Conservation (phyloP, 345 rosid genomes). For the Arabis hirsuta region DNA sequence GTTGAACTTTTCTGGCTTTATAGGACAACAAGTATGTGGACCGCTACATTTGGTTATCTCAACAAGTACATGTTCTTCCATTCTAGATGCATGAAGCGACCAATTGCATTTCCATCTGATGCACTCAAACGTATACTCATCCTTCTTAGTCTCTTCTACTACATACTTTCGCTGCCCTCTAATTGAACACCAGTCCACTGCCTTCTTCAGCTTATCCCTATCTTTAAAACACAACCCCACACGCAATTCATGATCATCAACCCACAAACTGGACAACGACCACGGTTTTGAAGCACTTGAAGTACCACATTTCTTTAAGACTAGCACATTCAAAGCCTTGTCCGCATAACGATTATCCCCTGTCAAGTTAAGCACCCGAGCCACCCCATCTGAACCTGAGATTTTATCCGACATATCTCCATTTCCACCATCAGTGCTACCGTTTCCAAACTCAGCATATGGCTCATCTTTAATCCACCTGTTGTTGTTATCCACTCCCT, state of each 20-base stretch:
- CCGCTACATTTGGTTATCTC: background rate
- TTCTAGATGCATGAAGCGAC: background rate
- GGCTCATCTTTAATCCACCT: too few species aligned
- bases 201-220: constrained; percentile 4
- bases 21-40: background rate
- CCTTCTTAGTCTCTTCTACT: background rate
- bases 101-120: background rate
- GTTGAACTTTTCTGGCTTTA: too few species aligned
- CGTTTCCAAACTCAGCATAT: too few species aligned
- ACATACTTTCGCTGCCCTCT: background rate
- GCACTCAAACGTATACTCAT: background rate
- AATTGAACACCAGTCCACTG: background rate
- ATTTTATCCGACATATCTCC: too few species aligned
- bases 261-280: background rate
- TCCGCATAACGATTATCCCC: too few species aligned
- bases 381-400: too few species aligned
- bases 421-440: too few species aligned
- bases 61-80: background rate
- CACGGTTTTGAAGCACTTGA: background rate
- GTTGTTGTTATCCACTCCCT: too few species aligned
- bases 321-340: too few species aligned
- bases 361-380: too few species aligned
- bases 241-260: constrained; percentile 14
- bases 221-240: constrained; percentile 13
- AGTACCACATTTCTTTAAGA: too few species aligned